phyloP scores from a whole-genome alignment of 2,329 filamentous ascomycete species.

The Microsporum audouinii region DNA sequence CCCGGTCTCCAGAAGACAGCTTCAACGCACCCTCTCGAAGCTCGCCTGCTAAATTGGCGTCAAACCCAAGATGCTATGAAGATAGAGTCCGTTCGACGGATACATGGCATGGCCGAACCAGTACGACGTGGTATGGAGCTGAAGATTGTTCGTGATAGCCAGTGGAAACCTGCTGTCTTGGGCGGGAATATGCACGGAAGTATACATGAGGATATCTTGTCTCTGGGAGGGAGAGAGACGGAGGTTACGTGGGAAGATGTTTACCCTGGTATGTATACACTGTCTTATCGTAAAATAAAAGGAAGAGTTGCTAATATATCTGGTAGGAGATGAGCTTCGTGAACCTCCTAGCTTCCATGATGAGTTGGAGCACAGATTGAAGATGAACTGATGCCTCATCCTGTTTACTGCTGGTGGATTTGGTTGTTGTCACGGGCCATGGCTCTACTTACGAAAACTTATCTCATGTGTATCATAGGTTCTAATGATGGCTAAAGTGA shows the following conservation, averaged over 20 bases:
- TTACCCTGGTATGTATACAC: conserved; percentile 51
- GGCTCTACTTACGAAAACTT: background rate
- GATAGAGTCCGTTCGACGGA: conserved; percentile 75
- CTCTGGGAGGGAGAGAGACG: conserved; percentile 55
- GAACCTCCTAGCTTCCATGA: conserved; percentile 65
- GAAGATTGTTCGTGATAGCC: conserved; percentile 66
- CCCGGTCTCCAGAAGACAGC: conserved; percentile 27
- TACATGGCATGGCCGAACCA: conserved; percentile 87
- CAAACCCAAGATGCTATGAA: conserved; percentile 76
- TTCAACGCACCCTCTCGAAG: conserved; percentile 78
- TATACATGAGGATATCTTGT: conserved; percentile 80
- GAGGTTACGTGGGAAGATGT: conserved; percentile 89
- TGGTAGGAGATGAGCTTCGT: conserved; percentile 54
- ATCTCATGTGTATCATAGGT: background rate
- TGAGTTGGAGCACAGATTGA: conserved; percentile 87
- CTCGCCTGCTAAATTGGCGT: conserved; percentile 81
- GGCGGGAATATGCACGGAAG: conserved; percentile 47
- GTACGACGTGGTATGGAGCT: conserved; percentile 90
- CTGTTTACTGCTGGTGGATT: background rate
- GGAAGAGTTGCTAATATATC: conserved; percentile 4
- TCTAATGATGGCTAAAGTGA: background rate
- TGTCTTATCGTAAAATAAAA: background rate
- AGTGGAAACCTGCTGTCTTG: conserved; percentile 63
- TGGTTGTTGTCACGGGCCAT: background rate
- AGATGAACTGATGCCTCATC: conserved; percentile 48